Evolutionary conservation across 1,284 basidiomycete species (phyloP), one percentile per base, ranked within the genome.

Genomic region (Ceratobasidium sp.): DNA sequence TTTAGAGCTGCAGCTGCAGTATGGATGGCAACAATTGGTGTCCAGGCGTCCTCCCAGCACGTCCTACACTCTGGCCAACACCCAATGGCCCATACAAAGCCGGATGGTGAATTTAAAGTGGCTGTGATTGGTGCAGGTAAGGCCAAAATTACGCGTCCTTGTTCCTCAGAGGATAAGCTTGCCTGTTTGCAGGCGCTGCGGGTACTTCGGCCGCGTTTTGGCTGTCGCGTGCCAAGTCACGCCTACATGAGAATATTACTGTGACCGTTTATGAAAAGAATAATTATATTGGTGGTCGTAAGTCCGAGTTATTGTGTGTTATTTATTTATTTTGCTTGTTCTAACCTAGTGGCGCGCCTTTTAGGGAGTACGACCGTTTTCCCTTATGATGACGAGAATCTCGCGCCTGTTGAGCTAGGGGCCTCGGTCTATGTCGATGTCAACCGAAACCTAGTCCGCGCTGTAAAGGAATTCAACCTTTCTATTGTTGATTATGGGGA

Each of bases 121-220:
- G 94, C 94, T 6, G 87, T 96, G 75, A 86, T 96, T 0, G 94
- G 94, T 22, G 92, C 94, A 7, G 91, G 85, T 7, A 95, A 94
- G 1, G 87, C 87, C 10, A 88, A 91, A 31, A 35, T 32, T 15
- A 7, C 10, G 3, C 10, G 29, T 17, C 5, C 15, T 3, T 42
- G 8, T 25, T n/a, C n/a, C n/a, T n/a, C n/a, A n/a, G n/a, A n/a
- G n/a, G n/a, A 55, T 20, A 31, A 58, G n/a, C n/a, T 29, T 45
- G 29, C 25, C 49, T 20, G 6, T n/a, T 27, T 35, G 7, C 80
- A 0, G 83, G 83, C 3, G 79, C 82, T 0, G 79, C 79, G 1
- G 82, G 82, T 1, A 75, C 78, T 0, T 73, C 79, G 0, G 91
- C 94, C 8, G 92, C 94, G 0, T 95, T 93, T 78, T 95, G 93